phyloP scores from a whole-genome alignment of 805 yeast genomes.

The Ogataea saltuana region DNA sequence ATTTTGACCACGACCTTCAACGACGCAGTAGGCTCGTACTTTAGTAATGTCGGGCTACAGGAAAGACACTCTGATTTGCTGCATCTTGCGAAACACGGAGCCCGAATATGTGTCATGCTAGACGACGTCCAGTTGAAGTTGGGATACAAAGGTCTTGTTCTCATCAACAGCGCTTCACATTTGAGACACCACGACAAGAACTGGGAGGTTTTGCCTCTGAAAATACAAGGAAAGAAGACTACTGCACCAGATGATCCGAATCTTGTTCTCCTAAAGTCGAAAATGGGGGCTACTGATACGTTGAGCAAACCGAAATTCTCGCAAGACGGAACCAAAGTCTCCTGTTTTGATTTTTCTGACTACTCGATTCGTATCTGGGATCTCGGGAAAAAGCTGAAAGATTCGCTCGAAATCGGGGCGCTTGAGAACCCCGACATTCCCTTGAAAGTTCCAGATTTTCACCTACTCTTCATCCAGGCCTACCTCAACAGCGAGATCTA shows the following conservation, averaged over 20 bases:
- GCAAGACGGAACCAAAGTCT: conserved; percentile 17
- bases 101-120: conserved; percentile 19
- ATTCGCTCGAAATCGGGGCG: conserved; percentile 16
- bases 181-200: conserved; percentile 16
- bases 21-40: conserved; percentile 16
- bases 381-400: conserved; percentile 8
- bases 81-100: conserved; percentile 12
- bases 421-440: conserved; percentile 24
- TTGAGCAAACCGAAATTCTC: conserved; percentile 24
- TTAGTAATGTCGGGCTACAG: conserved; percentile 7
- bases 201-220: conserved; percentile 23
- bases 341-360: conserved; percentile 22
- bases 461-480: conserved; percentile 27
- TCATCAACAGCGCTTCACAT: conserved; percentile 10
- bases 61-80: conserved; percentile 13
- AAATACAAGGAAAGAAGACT: not conserved
- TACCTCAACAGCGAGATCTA: conserved; percentile 20
- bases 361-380: conserved; percentile 28
- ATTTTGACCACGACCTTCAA: conserved; percentile 24
- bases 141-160: conserved; percentile 26
- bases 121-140: conserved; percentile 17
- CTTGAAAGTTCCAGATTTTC: conserved; percentile 31
- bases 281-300: conserved; percentile 12
- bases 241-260: not conserved
- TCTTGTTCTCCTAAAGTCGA: conserved; percentile 6